Evolutionary conservation across 495 filamentous ascomycete genomes (phyloP).

Genomic region (Extremus antarcticus): DNA sequence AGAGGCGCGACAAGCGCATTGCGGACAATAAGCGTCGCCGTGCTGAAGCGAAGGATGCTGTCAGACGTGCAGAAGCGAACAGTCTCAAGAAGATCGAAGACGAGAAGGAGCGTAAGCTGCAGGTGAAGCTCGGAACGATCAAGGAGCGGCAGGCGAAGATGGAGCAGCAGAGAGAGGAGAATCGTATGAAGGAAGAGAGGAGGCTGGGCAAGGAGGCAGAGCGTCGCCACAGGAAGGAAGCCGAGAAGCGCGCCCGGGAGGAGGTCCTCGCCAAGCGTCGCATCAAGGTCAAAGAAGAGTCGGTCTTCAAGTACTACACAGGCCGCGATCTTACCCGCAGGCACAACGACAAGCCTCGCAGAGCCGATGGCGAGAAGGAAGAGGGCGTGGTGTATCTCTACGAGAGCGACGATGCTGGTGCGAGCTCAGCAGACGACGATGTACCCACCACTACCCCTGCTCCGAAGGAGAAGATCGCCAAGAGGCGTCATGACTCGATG

Average conservation of each 20-base stretch:
- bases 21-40: conserved; percentile 10
- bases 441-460: neutral
- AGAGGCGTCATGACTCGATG: neutral
- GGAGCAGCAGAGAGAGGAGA: neutral
- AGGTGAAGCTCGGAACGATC: conserved; percentile 42
- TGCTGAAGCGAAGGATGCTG: conserved; percentile 1
- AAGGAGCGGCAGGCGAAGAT: conserved; percentile 56
- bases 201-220: neutral
- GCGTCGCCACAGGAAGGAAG: conserved; percentile 2
- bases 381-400: neutral
- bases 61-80: conserved; percentile 2
- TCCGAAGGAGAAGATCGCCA: neutral
- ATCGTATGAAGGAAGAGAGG: conserved; percentile 4
- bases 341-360: neutral
- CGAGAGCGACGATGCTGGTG: neutral
- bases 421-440: neutral
- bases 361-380: neutral
- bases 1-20: conserved; percentile 15
- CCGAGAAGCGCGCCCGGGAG: neutral
- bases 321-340: neutral
- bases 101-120: conserved; percentile 9
- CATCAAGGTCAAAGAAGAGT: conserved; percentile 3
- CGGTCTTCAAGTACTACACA: neutral
- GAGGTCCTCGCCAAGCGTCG: conserved; percentile 2
- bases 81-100: neutral